A percentile compares a stretch with the other conserved stretches of the same genome.
phyloP scores from a whole-genome alignment of 2,329 filamentous ascomycete genomes.

The Apiospora marii region DNA sequence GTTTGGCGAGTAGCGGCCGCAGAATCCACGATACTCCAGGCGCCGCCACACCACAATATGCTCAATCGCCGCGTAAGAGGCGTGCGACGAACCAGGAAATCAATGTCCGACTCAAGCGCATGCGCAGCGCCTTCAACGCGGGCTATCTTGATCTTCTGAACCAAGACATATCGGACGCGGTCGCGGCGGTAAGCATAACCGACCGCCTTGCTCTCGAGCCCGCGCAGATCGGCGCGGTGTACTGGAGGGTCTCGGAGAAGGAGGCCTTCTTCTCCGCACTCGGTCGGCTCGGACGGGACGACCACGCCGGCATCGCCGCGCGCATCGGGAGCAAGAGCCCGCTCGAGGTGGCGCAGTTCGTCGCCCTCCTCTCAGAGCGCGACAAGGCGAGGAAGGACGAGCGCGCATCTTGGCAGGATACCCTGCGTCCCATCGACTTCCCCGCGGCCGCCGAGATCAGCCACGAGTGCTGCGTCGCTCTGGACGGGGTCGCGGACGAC shows the following conservation, averaged over 20 bases:
- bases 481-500: constrained; percentile 74
- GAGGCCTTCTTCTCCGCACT: constrained; percentile 71
- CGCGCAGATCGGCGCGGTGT: constrained; percentile 72
- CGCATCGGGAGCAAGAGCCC: constrained; percentile 75
- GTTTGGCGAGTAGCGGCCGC: not conserved
- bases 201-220: constrained; percentile 32
- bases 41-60: not conserved
- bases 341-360: constrained; percentile 75
- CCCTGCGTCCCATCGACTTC: constrained; percentile 61
- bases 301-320: constrained; percentile 67
- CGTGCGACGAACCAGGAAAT: not conserved
- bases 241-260: constrained; percentile 79
- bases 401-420: constrained; percentile 42
- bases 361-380: constrained; percentile 66
- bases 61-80: constrained; percentile 19
- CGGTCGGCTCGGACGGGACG: constrained; percentile 67
- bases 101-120: constrained; percentile 53
- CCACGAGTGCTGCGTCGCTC: constrained; percentile 66
- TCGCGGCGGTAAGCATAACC: constrained; percentile 35
- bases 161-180: constrained; percentile 61
- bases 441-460: constrained; percentile 79
- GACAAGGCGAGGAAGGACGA: constrained; percentile 49
- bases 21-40: not conserved
- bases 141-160: constrained; percentile 63
- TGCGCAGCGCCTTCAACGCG: constrained; percentile 51